These are phyloP conservation scores for Xerocomellus chrysenteron DNA, from an alignment of 768 basidiomycete species.

Conservation along the genomic window DNA sequence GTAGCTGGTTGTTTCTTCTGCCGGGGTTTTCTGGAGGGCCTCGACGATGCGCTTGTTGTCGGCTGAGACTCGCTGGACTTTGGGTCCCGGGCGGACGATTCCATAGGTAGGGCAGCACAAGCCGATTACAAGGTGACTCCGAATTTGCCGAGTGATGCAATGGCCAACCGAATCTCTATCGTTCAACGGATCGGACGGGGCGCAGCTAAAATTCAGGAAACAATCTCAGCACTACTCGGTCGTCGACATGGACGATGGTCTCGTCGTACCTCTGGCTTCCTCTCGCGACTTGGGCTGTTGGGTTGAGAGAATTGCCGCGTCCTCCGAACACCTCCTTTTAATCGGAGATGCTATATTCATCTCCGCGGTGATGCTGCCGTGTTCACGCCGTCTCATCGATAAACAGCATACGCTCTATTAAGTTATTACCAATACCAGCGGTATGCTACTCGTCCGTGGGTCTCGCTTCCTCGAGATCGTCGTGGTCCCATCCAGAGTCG, in stretches of 20 bases:
- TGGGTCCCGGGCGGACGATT: conserved; percentile 50
- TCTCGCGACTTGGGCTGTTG: conserved; percentile 11
- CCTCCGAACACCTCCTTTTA: conserved; percentile 18
- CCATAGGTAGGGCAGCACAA: conserved; percentile 38
- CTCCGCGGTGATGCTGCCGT: conserved; percentile 17
- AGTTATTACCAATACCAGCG: not conserved
- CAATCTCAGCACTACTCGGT: conserved; percentile 11
- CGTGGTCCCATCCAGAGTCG: conserved; percentile 29
- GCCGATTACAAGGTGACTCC: conserved; percentile 31
- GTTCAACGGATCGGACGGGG: conserved; percentile 1
- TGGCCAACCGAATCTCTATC: conserved; percentile 12
- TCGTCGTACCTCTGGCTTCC: conserved; percentile 21
- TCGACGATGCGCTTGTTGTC: conserved; percentile 38
- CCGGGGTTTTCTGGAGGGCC: conserved; percentile 50
- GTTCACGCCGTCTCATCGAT: not conserved
- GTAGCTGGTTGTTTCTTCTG: conserved; percentile 47
- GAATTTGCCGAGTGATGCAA: conserved; percentile 33
- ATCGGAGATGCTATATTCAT: conserved; percentile 26
- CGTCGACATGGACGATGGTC: conserved; percentile 4
- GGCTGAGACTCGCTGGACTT: conserved; percentile 41
- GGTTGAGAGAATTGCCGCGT: conserved; percentile 29
- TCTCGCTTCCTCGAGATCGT: conserved; percentile 20
- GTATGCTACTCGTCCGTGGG: conserved; percentile 10
- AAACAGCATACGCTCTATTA: not conserved
- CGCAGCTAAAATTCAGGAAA: conserved; percentile 4